Evolutionary conservation across 768 basidiomycete species (phyloP), one percentile per base, ranked within the genome.

Genomic region (Clavaria fumosa): DNA sequence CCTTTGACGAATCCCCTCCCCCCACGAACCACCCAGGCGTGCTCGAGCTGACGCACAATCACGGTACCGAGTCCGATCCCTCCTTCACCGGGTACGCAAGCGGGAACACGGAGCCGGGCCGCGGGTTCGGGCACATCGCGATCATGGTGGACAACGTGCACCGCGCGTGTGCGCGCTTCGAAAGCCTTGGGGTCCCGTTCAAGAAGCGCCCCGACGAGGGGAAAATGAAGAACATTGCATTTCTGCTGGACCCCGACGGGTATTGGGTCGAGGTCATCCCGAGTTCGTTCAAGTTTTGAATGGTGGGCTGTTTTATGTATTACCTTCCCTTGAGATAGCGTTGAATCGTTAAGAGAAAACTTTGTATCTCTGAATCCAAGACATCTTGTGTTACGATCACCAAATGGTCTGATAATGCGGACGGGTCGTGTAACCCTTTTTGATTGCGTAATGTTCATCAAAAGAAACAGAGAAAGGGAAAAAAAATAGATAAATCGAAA

Each of bases 201-300:
- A 81, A 88, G 69, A 96, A 95, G 65, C 70, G 68, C 45, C 77
- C 75, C 11, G 70, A 67, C 1, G 91, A 93, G 39, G 89, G 91
- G 7, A 80, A 64, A 55, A 90, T 96, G 82, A 77, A 54, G 58
- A 36, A 80, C 45, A 81, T 89, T 35, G 86, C 85, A 1, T 89
- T 89, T 53, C 70, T 81, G 45, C 55, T 85, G 58, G 84, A 88
- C 56, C 84, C 84, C 20, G 84, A 88, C 60, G 79, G 80, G 37
- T 75, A 75, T 50, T 75, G 72, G 73, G 55, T 76, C 32, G 73
- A 75, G 53, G 51, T 76, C 37, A 58, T 75, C 38, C 67, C 67
- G 21, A 46, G 49, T 10, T 26, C 37, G 9, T 32, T 58, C 19
- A 35, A n/a, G n/a, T n/a, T n/a, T n/a, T n/a, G n/a, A n/a, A n/a